These are phyloP conservation scores for Umbelopsis ramanniana DNA, from an alignment of 192 early-diverging fungal genomes.

Conservation along the genomic window DNA sequence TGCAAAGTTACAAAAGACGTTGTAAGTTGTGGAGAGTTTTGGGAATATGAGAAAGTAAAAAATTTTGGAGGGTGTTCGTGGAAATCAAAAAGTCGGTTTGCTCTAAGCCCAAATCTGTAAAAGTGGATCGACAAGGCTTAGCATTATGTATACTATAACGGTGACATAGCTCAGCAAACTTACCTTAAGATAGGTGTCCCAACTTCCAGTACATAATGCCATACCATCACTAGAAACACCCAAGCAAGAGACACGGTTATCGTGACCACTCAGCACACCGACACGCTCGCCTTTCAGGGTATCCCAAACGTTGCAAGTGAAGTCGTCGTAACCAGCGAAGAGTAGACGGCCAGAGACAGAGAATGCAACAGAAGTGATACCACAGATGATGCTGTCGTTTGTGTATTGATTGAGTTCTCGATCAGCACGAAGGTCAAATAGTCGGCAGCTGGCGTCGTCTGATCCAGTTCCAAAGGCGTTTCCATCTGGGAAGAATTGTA, in stretches of 20 bases:
- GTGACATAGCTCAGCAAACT: conserved; percentile 33
- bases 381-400: conserved; percentile 98
- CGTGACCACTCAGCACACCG: conserved; percentile 91
- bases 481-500: conserved; percentile 99
- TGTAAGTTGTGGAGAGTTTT: neutral
- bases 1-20: neutral
- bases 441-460: conserved; percentile 97
- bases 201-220: conserved; percentile 98
- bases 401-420: conserved; percentile 97
- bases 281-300: conserved; percentile 95
- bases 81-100: neutral
- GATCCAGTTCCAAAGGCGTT: conserved; percentile 99
- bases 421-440: conserved; percentile 98
- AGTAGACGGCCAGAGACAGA: conserved; percentile 94
- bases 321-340: conserved; percentile 99
- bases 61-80: neutral
- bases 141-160: too few relatives aligned
- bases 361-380: conserved; percentile 98
- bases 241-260: conserved; percentile 96
- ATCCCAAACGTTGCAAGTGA: conserved; percentile 99
- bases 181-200: conserved; percentile 98
- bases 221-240: conserved; percentile 97
- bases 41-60: neutral
- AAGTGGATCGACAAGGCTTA: neutral
- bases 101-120: conserved; percentile 34